Conservation (phyloP, 176 grass and related monocot species). For the Otatea glauca region DNA sequence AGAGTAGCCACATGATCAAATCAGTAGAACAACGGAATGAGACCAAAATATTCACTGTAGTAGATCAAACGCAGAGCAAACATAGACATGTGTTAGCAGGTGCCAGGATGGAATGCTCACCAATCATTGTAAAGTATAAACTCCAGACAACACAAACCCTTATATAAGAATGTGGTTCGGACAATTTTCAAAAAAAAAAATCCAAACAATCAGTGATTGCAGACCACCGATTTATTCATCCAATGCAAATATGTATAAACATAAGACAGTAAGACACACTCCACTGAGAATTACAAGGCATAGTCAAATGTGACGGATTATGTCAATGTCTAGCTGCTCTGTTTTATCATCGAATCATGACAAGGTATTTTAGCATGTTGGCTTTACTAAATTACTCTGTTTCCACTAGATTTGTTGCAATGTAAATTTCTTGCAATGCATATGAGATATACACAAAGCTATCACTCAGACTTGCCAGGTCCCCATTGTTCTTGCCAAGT, state of each 20-base stretch:
- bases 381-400: neutral
- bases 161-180: neutral
- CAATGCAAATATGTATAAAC: neutral
- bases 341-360: neutral
- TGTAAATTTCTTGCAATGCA: neutral
- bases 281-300: neutral
- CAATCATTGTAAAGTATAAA: neutral
- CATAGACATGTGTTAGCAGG: neutral
- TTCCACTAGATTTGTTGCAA: neutral
- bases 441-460: neutral
- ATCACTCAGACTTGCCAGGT: neutral
- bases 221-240: neutral
- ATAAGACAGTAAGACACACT: neutral
- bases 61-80: conserved; percentile 6
- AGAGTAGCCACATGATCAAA: conserved; percentile 41
- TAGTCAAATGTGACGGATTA: neutral
- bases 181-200: neutral
- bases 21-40: neutral
- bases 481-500: neutral
- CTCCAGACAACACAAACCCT: neutral
- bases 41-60: neutral
- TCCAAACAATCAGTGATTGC: neutral
- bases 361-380: neutral
- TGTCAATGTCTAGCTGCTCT: neutral
- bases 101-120: neutral